Evolutionary conservation across 2,329 filamentous ascomycete genomes (phyloP).

Genomic region (Paracamarosporium sp.): DNA sequence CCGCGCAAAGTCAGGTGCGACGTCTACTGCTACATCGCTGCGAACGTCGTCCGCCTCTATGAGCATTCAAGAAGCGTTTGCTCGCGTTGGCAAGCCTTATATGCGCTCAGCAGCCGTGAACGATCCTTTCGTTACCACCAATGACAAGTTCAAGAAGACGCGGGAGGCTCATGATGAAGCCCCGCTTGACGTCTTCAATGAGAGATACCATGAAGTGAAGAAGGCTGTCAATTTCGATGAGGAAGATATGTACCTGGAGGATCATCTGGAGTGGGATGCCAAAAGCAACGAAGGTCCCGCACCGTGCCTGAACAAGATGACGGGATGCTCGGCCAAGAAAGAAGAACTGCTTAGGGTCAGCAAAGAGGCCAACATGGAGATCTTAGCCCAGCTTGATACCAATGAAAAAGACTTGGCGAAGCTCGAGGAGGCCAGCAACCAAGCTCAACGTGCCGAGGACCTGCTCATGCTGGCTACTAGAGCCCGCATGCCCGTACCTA

Average conservation of each 20-base stretch:
- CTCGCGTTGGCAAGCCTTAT: conserved; percentile 28
- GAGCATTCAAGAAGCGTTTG: conserved; percentile 32
- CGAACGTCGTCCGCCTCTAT: conserved; percentile 19
- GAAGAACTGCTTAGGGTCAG: conserved; percentile 28
- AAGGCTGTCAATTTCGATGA: conserved; percentile 34
- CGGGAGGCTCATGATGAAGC: conserved; percentile 26
- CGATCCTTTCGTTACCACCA: conserved; percentile 21
- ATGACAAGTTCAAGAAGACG: conserved; percentile 14
- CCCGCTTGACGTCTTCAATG: conserved; percentile 20
- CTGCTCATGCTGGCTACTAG: conserved; percentile 26
- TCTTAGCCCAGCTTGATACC: conserved; percentile 6
- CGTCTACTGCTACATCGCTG: conserved; percentile 14
- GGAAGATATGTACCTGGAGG: conserved; percentile 26
- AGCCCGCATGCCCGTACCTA: conserved; percentile 31
- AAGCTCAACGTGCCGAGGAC: conserved; percentile 15
- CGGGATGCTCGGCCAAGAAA: conserved; percentile 34
- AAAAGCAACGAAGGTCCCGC: conserved; percentile 14
- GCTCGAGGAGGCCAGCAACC: conserved; percentile 8
- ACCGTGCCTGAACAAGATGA: conserved; percentile 33
- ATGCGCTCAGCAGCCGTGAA: conserved; percentile 16
- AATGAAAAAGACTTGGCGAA: conserved; percentile 3
- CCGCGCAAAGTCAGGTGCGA: conserved; percentile 4
- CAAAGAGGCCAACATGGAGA: conserved; percentile 12
- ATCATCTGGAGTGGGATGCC: conserved; percentile 17
- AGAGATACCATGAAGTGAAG: conserved; percentile 17